Base-by-base conservation (phyloP, 192 early-diverging fungal species). In the Oehlia diaphana region DNA sequence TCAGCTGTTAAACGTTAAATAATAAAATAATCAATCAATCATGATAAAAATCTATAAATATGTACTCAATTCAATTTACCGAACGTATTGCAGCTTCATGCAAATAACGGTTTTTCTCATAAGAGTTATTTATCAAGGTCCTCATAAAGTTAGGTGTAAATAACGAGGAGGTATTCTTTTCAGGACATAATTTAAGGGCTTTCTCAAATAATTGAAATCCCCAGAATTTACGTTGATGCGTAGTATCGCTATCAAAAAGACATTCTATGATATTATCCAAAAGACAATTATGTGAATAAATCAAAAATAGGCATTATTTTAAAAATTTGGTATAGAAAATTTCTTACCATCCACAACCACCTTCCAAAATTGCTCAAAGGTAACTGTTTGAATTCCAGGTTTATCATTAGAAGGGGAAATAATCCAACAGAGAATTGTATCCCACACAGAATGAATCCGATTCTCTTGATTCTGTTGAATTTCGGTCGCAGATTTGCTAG, bases 151-250 rank as follows among this genome's bases (percentile, higher is more conserved):
- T 93, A 28, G 89, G 90, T 65, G 96, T 93, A 80, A 96, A 94
- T 47, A 96, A 76, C 70, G 90, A 87, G 7, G 90, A 85, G 67
- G 94, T 86, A 64, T 94, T 88, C 6, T 89, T 87, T 33, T 84
- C 67, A 1, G 87, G 74, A 16, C 93, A 78, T 26, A 79, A 83
- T 2, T 87, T 87, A 42, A 95, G 84, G n/a, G 90, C 83, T 76
- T 86, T 89, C 74, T 93, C 90, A 63, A 98, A 90, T 28, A 97
- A 81, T 72, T 94, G 90, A 86, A 97, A 94, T 64, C 95, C 96
- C 90, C 96, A 92, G 86, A 89, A 95, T 83, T 94, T 95, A 79
- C 94, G 92, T 82, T 95, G 94, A 84, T 97, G 92, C 69, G 91
- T 90, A 16, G 90, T 78, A 9, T 90, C 87, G 0, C 91, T 85